A percentile compares a stretch with the other conserved stretches of the same genome.
Evolutionary conservation across 805 yeast genomes (phyloP).

Genomic region (Candida oleophila): DNA sequence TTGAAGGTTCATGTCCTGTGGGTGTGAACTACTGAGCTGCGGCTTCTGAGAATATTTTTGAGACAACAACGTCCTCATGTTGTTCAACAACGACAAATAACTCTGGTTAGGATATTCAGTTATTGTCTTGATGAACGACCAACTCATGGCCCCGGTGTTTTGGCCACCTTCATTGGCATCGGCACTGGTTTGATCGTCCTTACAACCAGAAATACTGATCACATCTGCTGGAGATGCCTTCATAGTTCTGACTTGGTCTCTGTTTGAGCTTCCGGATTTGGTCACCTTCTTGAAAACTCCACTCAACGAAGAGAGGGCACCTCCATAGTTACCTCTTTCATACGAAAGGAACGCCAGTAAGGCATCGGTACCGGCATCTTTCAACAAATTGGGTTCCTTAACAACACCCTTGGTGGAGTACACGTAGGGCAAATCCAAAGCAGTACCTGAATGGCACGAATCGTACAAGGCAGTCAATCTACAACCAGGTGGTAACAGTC

Average conservation of each 20-base stretch:
- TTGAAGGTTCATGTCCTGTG: conserved; percentile 36
- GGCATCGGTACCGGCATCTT: conserved; percentile 38
- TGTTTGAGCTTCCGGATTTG: conserved; percentile 14
- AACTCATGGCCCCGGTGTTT: conserved; percentile 41
- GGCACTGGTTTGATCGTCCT: conserved; percentile 41
- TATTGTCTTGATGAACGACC: conserved; percentile 33
- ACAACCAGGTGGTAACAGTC: conserved; percentile 35
- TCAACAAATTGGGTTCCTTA: conserved; percentile 36
- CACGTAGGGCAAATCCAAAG: conserved; percentile 39
- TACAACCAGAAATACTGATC: conserved; percentile 36
- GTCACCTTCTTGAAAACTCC: conserved; percentile 34
- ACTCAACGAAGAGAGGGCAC: conserved; percentile 35
- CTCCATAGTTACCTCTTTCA: conserved; percentile 35
- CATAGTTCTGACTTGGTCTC: conserved; percentile 23
- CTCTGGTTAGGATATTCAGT: conserved; percentile 29
- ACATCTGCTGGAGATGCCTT: conserved; percentile 40
- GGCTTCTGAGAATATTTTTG: conserved; percentile 39
- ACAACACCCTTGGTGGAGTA: conserved; percentile 41
- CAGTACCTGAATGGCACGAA: conserved; percentile 42
- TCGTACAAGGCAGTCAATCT: conserved; percentile 38
- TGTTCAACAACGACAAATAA: conserved; percentile 34
- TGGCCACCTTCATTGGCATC: conserved; percentile 36
- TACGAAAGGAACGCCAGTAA: conserved; percentile 30
- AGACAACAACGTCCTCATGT: conserved; percentile 32
- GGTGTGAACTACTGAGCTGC: conserved; percentile 39